Percentiles rank a stretch among this genome's conserved stretches.
Evolutionary conservation across 768 basidiomycete species (phyloP).

Genomic region (Neoboletus magnificus): DNA sequence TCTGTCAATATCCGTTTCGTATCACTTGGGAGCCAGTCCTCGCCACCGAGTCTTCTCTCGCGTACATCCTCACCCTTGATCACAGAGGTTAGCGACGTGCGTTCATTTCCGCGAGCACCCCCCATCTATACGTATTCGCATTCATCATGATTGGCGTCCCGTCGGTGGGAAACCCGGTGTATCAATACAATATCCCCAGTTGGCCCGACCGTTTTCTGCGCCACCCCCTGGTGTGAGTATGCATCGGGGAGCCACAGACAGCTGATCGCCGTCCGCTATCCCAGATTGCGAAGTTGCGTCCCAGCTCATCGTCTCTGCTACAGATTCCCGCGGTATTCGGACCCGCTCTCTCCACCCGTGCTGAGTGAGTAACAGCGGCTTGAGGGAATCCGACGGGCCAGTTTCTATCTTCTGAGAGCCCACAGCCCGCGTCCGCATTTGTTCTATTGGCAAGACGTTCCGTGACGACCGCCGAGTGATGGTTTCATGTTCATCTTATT

Average conservation of each 20-base stretch:
- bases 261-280: slow-evolving; percentile 27
- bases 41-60: slow-evolving; percentile 5
- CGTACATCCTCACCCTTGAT: slow-evolving; percentile 16
- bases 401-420: not conserved
- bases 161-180: slow-evolving; percentile 7
- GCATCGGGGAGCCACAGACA: slow-evolving; percentile 18
- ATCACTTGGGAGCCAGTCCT: not conserved
- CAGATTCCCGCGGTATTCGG: slow-evolving; percentile 17
- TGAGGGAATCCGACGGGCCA: too few species aligned
- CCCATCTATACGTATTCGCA: slow-evolving; percentile 14
- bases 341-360: not conserved
- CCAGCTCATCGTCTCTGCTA: not conserved
- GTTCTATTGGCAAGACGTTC: not conserved
- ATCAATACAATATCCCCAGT: not conserved
- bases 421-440: slow-evolving; percentile 1
- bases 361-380: not conserved
- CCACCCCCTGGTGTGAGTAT: slow-evolving; percentile 21
- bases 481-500: not conserved
- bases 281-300: slow-evolving; percentile 1
- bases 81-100: slow-evolving; percentile 5
- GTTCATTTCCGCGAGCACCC: slow-evolving; percentile 23
- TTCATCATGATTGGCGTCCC: not conserved
- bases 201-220: slow-evolving; percentile 4
- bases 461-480: not conserved
- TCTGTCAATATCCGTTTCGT: slow-evolving; percentile 6